A percentile compares a stretch with the other conserved stretches of the same genome.
These are phyloP conservation scores for Penicillium ucsense DNA, from an alignment of 495 filamentous ascomycete genomes.

Conservation along the genomic window DNA sequence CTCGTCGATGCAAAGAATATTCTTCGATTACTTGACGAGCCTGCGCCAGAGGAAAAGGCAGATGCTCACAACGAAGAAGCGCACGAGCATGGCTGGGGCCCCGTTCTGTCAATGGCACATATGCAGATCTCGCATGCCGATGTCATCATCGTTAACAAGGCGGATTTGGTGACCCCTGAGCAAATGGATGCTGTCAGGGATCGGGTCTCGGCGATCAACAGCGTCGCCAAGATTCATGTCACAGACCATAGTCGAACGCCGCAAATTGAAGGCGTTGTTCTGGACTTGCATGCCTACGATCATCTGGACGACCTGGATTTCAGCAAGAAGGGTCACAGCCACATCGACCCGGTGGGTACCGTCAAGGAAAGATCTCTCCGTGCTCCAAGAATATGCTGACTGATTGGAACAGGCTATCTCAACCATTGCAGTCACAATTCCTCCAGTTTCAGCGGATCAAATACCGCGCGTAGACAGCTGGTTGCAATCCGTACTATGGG, in stretches of 20 bases:
- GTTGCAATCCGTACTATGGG: slow-evolving; percentile 81
- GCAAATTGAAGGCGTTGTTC: slow-evolving; percentile 68
- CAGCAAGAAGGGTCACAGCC: slow-evolving; percentile 58
- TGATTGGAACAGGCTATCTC: slow-evolving; percentile 59
- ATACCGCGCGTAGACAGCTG: slow-evolving; percentile 63
- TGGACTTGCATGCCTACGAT: slow-evolving; percentile 93
- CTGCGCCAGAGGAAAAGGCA: slow-evolving; percentile 45
- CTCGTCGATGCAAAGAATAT: slow-evolving; percentile 95
- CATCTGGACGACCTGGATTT: slow-evolving; percentile 59
- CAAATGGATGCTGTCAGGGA: slow-evolving; percentile 56
- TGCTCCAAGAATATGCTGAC: not conserved
- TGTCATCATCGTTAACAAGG: slow-evolving; percentile 88
- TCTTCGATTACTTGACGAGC: slow-evolving; percentile 66
- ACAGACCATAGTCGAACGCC: slow-evolving; percentile 73
- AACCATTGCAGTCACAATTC: slow-evolving; percentile 62
- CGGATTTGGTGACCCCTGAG: slow-evolving; percentile 66
- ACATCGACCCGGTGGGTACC: slow-evolving; percentile 59
- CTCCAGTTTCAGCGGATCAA: slow-evolving; percentile 41
- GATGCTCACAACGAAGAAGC: slow-evolving; percentile 29
- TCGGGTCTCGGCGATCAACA: slow-evolving; percentile 76
- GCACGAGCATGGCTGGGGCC: slow-evolving; percentile 45
- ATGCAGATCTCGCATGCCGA: slow-evolving; percentile 97
- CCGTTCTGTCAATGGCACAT: slow-evolving; percentile 79
- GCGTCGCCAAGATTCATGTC: slow-evolving; percentile 72
- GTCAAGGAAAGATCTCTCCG: too few relatives aligned